Evolutionary conservation across 768 basidiomycete species (phyloP), one percentile per base, ranked within the genome.

Genomic region (Galerina sulciceps): DNA sequence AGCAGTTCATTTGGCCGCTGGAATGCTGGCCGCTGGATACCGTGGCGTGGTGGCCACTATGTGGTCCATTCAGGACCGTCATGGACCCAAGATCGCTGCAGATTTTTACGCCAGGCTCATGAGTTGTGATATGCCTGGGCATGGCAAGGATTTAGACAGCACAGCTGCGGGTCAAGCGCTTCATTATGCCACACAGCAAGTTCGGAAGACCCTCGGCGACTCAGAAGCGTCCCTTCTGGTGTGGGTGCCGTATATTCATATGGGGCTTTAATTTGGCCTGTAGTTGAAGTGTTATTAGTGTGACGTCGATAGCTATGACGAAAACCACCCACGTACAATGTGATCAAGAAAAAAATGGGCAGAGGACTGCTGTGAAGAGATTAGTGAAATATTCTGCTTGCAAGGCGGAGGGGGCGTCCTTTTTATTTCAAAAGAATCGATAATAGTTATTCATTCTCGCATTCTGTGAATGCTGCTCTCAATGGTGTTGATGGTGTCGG

Each of bases 1-100:
- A 48, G 71, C 70, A 0, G 67, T 78, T 5, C 75, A 78, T 66
- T 58, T 79, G 1, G 73, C 76, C 0, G 75, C 75, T 0, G 77
- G 76, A 4, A 76, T 78, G 76, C 58, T 75, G 50, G 56, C 67
- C 1, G 68, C 65, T 18, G 69, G 69, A n/a, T 71, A 63, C 54
- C 56, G 59, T 20, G 53, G 75, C 22, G 74, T 75, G 9, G 61
- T 78, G 4, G 76, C 65, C 9, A 78, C 78, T 23, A 73, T 78
- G 72, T 78, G 78, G 77, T 66, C 70, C 2, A 75, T 77, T 41
- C 49, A 50, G 1, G 77, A 79, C 54, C 22, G 20, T 9, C 58
- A 70, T 59, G 77, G 68, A 1, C 74, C 75, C 13, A 22, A 17
- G 8, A 54, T 78, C 10, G 66, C 73, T 0, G 60, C 57, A 18